A percentile compares a stretch with the other conserved stretches of the same genome.
Evolutionary conservation across 1,284 basidiomycete species (phyloP).

Genomic region (Leccinum variabile): DNA sequence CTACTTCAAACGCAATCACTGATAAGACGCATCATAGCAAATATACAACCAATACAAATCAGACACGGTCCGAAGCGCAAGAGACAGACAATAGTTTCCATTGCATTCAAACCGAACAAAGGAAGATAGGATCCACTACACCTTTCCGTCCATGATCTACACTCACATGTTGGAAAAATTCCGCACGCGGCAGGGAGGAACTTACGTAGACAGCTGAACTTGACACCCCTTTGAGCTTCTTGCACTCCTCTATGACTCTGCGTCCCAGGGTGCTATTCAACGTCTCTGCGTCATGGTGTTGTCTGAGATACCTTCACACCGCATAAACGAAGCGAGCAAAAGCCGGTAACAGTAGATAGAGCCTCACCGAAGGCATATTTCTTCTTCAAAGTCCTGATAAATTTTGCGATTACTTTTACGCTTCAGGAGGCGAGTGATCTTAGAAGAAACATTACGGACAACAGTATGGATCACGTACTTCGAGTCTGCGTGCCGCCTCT

Average conservation of each 20-base stretch:
- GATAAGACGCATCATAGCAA: too few relatives aligned
- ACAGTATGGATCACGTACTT: conserved; percentile 44
- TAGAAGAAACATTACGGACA: background rate
- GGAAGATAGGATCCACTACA: conserved; percentile 11
- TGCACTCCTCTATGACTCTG: conserved; percentile 63
- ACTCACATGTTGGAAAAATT: background rate
- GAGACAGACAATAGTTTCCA: background rate
- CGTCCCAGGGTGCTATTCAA: conserved; percentile 49
- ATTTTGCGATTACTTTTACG: conserved; percentile 75
- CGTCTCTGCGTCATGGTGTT: conserved; percentile 48
- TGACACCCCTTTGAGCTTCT: conserved; percentile 58
- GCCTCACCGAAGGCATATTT: conserved; percentile 66
- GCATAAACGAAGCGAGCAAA: background rate
- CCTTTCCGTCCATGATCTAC: conserved; percentile 27
- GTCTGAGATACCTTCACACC: conserved; percentile 49
- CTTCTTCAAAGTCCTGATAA: conserved; percentile 76
- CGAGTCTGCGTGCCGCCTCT: conserved; percentile 64
- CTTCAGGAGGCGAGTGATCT: conserved; percentile 36
- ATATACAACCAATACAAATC: too few relatives aligned
- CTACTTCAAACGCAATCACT: too few relatives aligned
- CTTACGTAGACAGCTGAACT: conserved; percentile 28
- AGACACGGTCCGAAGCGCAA: background rate
- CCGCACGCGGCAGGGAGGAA: background rate
- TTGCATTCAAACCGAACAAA: background rate
- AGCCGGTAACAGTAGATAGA: too few relatives aligned